Evolutionary conservation across 345 rosid genomes (phyloP).

Genomic region (Eucalyptus grandis): DNA sequence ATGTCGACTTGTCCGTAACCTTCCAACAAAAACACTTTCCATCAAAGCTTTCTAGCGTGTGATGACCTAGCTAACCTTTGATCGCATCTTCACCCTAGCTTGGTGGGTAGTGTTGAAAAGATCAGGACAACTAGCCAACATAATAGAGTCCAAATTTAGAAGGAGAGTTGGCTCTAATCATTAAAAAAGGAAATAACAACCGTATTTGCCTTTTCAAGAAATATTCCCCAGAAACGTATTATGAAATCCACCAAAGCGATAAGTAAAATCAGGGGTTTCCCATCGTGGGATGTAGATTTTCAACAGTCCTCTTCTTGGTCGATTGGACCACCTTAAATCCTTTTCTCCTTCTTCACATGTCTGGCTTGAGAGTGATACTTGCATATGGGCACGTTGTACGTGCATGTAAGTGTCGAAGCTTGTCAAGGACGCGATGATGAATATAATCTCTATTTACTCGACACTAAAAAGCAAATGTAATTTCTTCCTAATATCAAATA

Average conservation of each 20-base stretch:
- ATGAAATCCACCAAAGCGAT: neutral
- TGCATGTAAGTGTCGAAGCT: neutral
- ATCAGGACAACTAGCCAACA: neutral
- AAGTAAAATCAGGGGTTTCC: neutral
- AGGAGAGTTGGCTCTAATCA: neutral
- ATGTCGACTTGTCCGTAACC: neutral
- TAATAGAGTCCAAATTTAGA: neutral
- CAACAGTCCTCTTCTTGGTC: neutral
- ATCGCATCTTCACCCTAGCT: neutral
- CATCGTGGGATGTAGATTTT: neutral
- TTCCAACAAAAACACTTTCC: neutral
- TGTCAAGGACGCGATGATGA: neutral
- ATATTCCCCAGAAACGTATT: neutral
- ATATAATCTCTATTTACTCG: neutral
- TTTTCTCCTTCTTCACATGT: neutral
- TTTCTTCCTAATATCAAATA: neutral
- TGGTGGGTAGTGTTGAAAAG: neutral
- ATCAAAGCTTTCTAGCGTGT: neutral
- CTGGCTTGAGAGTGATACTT: neutral
- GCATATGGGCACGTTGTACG: neutral
- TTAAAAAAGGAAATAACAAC: neutral
- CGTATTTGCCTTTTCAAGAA: neutral
- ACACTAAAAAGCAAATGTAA: neutral
- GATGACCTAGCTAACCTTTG: neutral
- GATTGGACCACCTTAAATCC: neutral